Percentiles rank a stretch among this genome's conserved stretches.
Evolutionary conservation across 2,329 filamentous ascomycete genomes (phyloP).

Genomic region (Aspergillus tubingensis): DNA sequence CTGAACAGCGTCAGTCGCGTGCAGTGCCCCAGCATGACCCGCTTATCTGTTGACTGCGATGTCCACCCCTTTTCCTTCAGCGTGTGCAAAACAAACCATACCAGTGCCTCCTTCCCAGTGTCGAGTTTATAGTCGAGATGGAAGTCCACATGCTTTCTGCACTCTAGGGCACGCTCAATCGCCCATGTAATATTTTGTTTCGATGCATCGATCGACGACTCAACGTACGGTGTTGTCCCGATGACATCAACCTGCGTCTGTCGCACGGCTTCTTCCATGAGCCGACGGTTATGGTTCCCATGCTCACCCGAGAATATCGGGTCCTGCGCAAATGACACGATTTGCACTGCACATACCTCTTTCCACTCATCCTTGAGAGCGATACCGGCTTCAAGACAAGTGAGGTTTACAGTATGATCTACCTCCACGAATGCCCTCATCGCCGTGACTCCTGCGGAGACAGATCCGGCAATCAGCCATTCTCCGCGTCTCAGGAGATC

Average conservation of each 20-base stretch:
- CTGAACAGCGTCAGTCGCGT: slow-evolving; percentile 63
- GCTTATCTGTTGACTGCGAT: slow-evolving; percentile 43
- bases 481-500: slow-evolving; percentile 67
- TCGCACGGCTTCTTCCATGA: slow-evolving; percentile 53
- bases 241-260: slow-evolving; percentile 56
- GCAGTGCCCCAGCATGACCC: slow-evolving; percentile 67
- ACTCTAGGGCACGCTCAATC: slow-evolving; percentile 54
- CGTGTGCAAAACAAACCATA: slow-evolving; percentile 57
- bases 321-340: slow-evolving; percentile 72
- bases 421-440: slow-evolving; percentile 73
- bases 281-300: slow-evolving; percentile 53
- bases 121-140: slow-evolving; percentile 72
- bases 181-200: slow-evolving; percentile 66
- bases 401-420: slow-evolving; percentile 61
- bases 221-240: slow-evolving; percentile 71
- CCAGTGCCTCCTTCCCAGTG: slow-evolving; percentile 49
- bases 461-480: slow-evolving; percentile 66
- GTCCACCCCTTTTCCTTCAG: slow-evolving; percentile 57
- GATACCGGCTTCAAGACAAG: slow-evolving; percentile 60
- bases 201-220: slow-evolving; percentile 52
- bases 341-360: slow-evolving; percentile 60
- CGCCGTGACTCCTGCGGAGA: slow-evolving; percentile 65
- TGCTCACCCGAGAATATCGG: slow-evolving; percentile 62
- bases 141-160: slow-evolving; percentile 64
- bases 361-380: slow-evolving; percentile 58